Conservation (phyloP, 2,329 filamentous ascomycete species). For the Colletotrichum tofieldiae region DNA sequence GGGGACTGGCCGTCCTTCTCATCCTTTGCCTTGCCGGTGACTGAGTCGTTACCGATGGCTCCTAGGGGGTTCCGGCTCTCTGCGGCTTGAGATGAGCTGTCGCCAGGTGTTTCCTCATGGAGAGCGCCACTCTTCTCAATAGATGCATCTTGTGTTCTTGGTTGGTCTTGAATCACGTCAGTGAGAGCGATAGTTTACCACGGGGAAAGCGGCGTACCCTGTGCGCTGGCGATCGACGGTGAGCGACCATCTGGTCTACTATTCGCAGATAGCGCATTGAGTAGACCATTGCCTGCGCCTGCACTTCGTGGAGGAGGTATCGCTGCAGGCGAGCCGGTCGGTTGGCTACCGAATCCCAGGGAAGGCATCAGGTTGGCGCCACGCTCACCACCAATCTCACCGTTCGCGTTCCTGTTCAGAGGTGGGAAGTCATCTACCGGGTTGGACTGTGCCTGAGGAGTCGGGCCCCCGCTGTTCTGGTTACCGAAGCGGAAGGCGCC, state of each 20-base stretch:
- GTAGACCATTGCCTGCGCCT: constrained; percentile 69
- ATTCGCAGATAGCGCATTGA: constrained; percentile 76
- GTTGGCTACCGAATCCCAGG: constrained; percentile 67
- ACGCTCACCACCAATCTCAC: constrained; percentile 72
- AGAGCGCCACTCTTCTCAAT: constrained; percentile 61
- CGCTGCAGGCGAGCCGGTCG: constrained; percentile 53
- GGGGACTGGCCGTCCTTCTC: constrained; percentile 57
- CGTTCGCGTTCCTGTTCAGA: constrained; percentile 70
- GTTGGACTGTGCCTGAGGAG: constrained; percentile 64
- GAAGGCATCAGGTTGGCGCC: constrained; percentile 67
- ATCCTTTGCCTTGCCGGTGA: constrained; percentile 59
- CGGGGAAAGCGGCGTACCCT: constrained; percentile 50
- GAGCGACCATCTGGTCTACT: constrained; percentile 67
- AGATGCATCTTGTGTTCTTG: constrained; percentile 61
- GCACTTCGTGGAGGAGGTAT: constrained; percentile 58
- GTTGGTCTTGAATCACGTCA: constrained; percentile 39
- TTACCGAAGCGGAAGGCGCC: constrained; percentile 69
- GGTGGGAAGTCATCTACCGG: constrained; percentile 75
- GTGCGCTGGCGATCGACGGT: constrained; percentile 55
- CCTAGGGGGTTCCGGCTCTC: constrained; percentile 61
- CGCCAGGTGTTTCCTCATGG: constrained; percentile 60
- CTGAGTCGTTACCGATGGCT: constrained; percentile 63
- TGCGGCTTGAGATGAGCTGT: constrained; percentile 50
- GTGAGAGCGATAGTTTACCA: background rate
- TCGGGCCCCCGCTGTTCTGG: constrained; percentile 54